These are phyloP conservation scores for Hymenochaete sp. DNA, from an alignment of 1,284 basidiomycete species.

Conservation along the genomic window DNA sequence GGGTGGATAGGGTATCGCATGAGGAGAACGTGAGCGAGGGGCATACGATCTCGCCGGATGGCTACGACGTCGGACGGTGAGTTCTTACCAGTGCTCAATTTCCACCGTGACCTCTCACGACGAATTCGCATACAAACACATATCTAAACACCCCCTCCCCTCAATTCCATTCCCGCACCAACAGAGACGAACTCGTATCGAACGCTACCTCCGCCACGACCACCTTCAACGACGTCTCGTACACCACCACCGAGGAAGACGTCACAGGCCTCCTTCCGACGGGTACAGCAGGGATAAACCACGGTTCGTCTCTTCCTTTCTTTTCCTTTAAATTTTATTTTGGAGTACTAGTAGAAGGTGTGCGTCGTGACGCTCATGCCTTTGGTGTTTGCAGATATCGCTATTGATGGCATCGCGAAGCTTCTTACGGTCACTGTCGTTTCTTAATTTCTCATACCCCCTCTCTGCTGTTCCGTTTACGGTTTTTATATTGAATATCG, in stretches of 20 bases:
- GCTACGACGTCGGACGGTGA: constrained; percentile 22
- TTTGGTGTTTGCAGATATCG: constrained; percentile 16
- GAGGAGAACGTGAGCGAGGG: constrained; percentile 41
- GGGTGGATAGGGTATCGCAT: constrained; percentile 41
- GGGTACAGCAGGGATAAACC: constrained; percentile 42
- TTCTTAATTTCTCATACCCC: too few relatives aligned
- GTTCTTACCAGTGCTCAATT: not conserved
- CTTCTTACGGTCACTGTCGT: constrained; percentile 20
- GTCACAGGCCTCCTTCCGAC: constrained; percentile 43
- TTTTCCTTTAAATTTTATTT: not conserved
- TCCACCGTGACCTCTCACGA: too few relatives aligned
- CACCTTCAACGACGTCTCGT: constrained; percentile 37
- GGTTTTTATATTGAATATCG: not conserved
- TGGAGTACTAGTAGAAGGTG: constrained; percentile 21
- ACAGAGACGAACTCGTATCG: constrained; percentile 32
- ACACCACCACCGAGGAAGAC: constrained; percentile 39
- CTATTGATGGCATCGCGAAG: constrained; percentile 20
- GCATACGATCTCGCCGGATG: constrained; percentile 44
- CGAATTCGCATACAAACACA: too few relatives aligned
- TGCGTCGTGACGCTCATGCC: not conserved
- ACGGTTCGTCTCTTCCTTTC: constrained; percentile 25
- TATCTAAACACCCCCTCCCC: too few relatives aligned
- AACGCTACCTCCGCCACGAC: constrained; percentile 35
- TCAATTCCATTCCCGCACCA: too few relatives aligned
- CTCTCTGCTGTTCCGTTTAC: too few relatives aligned